A percentile compares a stretch with the other conserved stretches of the same genome.
These are phyloP conservation scores for Ceratobasidium theobromae DNA, from an alignment of 1,284 basidiomycete species.

Conservation along the genomic window DNA sequence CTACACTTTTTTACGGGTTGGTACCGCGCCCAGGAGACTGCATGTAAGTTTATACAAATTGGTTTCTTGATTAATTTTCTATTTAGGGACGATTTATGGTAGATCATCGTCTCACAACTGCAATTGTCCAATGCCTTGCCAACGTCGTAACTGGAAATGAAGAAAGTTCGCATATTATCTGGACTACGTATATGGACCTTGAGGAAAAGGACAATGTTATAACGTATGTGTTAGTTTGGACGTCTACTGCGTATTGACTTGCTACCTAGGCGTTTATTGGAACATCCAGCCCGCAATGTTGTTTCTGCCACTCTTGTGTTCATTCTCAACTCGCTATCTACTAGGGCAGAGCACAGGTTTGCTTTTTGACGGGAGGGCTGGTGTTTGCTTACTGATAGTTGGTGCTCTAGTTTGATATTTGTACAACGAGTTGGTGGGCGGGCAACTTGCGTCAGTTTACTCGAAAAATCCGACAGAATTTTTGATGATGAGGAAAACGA, in stretches of 20 bases:
- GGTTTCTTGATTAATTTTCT: conserved; percentile 20
- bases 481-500: conserved; percentile 29
- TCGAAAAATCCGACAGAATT: conserved; percentile 41
- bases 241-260: not conserved
- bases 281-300: conserved; percentile 63
- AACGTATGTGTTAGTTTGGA: conserved; percentile 55
- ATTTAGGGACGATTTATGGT: not conserved
- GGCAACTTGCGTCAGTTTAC: conserved; percentile 59
- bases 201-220: conserved; percentile 73
- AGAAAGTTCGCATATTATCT: conserved; percentile 54
- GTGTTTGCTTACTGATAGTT: conserved; percentile 20
- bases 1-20: conserved; percentile 72
- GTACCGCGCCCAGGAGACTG: conserved; percentile 55
- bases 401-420: conserved; percentile 50
- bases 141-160: conserved; percentile 74
- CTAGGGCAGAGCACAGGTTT: conserved; percentile 57
- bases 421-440: conserved; percentile 55
- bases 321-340: conserved; percentile 68
- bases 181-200: conserved; percentile 63
- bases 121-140: conserved; percentile 68
- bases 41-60: conserved; percentile 48
- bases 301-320: conserved; percentile 67
- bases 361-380: conserved; percentile 40
- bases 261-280: conserved; percentile 64
- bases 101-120: conserved; percentile 60